Evolutionary conservation across 2,329 filamentous ascomycete species (phyloP).

Genomic region (Aquanectria penicillioides): DNA sequence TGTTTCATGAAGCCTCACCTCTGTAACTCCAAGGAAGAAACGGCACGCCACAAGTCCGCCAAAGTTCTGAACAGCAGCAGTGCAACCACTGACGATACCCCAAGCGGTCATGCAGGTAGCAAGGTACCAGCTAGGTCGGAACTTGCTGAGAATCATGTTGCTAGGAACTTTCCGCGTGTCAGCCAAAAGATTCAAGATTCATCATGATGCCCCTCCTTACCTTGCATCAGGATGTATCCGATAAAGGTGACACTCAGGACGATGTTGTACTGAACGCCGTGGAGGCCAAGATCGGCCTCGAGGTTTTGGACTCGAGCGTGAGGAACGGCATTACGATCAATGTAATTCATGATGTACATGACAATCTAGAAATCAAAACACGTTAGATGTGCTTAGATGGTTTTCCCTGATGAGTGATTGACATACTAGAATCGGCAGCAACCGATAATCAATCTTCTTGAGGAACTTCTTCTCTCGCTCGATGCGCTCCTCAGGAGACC

Average conservation of each 20-base stretch:
- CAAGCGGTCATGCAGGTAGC: slow-evolving; percentile 37
- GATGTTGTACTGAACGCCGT: slow-evolving; percentile 51
- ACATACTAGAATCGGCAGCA: slow-evolving; percentile 25
- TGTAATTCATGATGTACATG: slow-evolving; percentile 69
- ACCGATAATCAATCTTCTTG: slow-evolving; percentile 23
- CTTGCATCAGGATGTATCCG: slow-evolving; percentile 49
- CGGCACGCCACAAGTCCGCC: slow-evolving; percentile 28
- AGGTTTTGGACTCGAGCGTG: slow-evolving; percentile 55
- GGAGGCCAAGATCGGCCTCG: slow-evolving; percentile 53
- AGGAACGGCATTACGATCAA: slow-evolving; percentile 51
- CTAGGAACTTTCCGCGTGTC: slow-evolving; percentile 51
- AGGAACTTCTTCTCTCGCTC: slow-evolving; percentile 22
- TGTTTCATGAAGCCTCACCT: slow-evolving; percentile 5
- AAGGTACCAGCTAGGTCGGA: slow-evolving; percentile 54
- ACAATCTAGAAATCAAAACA: neutral
- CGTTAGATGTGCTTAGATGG: neutral
- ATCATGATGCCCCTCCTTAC: slow-evolving; percentile 10
- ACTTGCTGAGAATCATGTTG: slow-evolving; percentile 56
- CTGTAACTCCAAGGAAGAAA: slow-evolving; percentile 36
- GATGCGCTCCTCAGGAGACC: slow-evolving; percentile 23
- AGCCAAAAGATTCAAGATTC: too few species aligned
- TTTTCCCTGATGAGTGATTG: neutral
- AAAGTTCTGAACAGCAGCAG: slow-evolving; percentile 30
- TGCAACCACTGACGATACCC: slow-evolving; percentile 38
- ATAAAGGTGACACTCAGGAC: slow-evolving; percentile 48